phyloP scores from a whole-genome alignment of 495 filamentous ascomycete species.

The Xylaria curta region DNA sequence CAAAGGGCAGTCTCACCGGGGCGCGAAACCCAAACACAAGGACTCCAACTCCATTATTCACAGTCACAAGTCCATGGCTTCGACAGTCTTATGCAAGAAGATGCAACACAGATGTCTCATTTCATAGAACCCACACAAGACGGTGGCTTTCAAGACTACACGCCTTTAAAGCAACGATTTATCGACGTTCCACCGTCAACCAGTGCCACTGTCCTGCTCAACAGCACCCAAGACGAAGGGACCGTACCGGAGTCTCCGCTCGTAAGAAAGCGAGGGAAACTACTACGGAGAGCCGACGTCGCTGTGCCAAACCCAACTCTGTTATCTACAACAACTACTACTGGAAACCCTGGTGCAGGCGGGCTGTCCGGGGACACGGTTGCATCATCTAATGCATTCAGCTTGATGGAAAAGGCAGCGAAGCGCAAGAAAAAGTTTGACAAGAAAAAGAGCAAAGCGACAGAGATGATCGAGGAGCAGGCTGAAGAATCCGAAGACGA shows the following conservation, averaged over 20 bases:
- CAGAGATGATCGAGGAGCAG: conserved; percentile 87
- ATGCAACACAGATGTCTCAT: conserved; percentile 63
- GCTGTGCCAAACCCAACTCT: conserved; percentile 28
- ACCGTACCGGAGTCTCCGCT: conserved; percentile 64
- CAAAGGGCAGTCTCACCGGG: conserved; percentile 30
- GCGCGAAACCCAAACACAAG: conserved; percentile 55
- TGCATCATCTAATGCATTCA: conserved; percentile 60
- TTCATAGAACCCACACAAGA: conserved; percentile 87
- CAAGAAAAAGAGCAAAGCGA: conserved; percentile 87
- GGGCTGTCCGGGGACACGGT: conserved; percentile 4
- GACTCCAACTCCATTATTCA: conserved; percentile 57
- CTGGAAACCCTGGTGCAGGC: conserved; percentile 20
- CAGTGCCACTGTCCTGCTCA: conserved; percentile 69
- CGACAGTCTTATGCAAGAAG: conserved; percentile 53
- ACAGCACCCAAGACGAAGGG: conserved; percentile 42
- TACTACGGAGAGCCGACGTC: conserved; percentile 56
- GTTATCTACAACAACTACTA: conserved; percentile 15
- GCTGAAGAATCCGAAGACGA: conserved; percentile 98
- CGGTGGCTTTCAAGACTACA: conserved; percentile 68
- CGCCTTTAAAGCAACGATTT: conserved; percentile 66
- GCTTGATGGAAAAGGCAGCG: conserved; percentile 74
- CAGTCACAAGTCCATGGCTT: conserved; percentile 62
- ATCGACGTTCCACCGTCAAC: conserved; percentile 70
- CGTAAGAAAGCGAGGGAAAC: conserved; percentile 62
- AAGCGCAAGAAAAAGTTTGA: conserved; percentile 69